Evolutionary conservation across 805 yeast genomes (phyloP), one percentile per base, ranked within the genome.

Genomic region (Candida ponderosae): DNA sequence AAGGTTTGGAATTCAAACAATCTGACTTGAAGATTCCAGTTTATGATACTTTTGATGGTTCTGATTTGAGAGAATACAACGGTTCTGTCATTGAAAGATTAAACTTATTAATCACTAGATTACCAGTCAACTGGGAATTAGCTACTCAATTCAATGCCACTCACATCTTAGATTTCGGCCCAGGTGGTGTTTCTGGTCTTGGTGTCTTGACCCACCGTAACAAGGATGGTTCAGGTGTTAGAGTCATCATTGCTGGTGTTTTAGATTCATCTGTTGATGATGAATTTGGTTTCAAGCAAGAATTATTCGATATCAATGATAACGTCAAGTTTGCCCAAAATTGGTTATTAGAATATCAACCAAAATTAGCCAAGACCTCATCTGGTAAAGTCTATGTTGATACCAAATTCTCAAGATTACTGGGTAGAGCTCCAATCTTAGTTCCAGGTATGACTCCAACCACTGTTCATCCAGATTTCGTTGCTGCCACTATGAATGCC

Each of bases 381-480:
- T 67, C 70, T 37, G 89, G 87, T 50, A 80, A 85, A 60, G 68
- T 81, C 34, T 87, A 66, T 55, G 96, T 93, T 41, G 94, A 89
- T 62, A 93, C 99, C 51, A 89, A 88, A 66, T 88, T 90, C 66
- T 85, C 96, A 36, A 74, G 89, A 60, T 73, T 93, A 51, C 66
- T 93, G 45, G 95, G 97, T 44, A 84, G 88, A 64, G 89, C 98
- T 44, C 99, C 98, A 42, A 68, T 93, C 50, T 81, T 94, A 81
- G 93, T 93, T 50, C 96, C 99, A 29, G 99, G 98, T 69, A 93
- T 93, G 99, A 93, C 98, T 30, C 99, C 99, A 59, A 78, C 95
- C 32, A 93, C 98, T 24, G 97, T 89, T 40, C 81, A 85, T 48
- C 93, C 97, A 33, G 89, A 85, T 44, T 89, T 93, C 53, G 94